Percentiles rank a stretch among this genome's conserved stretches.
These are phyloP conservation scores for Mytilinidion resinicola DNA, from an alignment of 495 filamentous ascomycete genomes.

Conservation along the genomic window DNA sequence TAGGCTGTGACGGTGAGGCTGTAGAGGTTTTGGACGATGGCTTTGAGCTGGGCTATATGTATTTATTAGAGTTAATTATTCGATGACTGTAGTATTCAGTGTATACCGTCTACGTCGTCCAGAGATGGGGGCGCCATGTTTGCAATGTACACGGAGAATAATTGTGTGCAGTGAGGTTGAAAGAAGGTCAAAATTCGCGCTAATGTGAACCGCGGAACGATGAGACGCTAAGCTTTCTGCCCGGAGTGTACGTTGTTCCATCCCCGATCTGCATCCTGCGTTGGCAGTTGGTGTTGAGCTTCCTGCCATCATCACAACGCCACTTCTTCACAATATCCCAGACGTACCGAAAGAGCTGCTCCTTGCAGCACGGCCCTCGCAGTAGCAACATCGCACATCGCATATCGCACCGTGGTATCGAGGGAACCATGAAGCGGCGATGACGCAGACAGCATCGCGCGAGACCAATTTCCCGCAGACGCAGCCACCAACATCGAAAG, in stretches of 20 bases:
- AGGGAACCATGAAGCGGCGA: slow-evolving; percentile 13
- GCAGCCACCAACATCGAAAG: slow-evolving; percentile 12
- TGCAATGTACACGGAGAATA: neutral
- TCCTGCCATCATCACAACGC: neutral
- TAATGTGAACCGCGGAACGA: neutral
- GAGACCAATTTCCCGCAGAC: slow-evolving; percentile 14
- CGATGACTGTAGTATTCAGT: neutral
- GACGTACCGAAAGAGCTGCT: no score
- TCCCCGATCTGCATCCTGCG: slow-evolving; percentile 9
- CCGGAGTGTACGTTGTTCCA: slow-evolving; percentile 12
- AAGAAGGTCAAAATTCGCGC: neutral
- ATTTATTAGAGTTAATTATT: neutral
- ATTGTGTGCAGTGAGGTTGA: neutral
- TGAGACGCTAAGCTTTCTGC: neutral
- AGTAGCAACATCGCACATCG: no score
- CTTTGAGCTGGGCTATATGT: slow-evolving; percentile 52
- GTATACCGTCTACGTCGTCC: neutral
- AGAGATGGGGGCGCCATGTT: slow-evolving; percentile 1
- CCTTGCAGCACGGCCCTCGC: no score
- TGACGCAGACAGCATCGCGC: slow-evolving; percentile 18
- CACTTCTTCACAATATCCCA: neutral
- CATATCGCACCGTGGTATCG: no score
- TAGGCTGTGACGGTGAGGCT: slow-evolving; percentile 70
- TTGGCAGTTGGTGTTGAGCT: slow-evolving; percentile 12
- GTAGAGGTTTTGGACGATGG: slow-evolving; percentile 81